Percentiles rank a stretch among this genome's conserved stretches.
Conservation (phyloP, 768 basidiomycete species). For the Daedaleopsis sinensis region DNA sequence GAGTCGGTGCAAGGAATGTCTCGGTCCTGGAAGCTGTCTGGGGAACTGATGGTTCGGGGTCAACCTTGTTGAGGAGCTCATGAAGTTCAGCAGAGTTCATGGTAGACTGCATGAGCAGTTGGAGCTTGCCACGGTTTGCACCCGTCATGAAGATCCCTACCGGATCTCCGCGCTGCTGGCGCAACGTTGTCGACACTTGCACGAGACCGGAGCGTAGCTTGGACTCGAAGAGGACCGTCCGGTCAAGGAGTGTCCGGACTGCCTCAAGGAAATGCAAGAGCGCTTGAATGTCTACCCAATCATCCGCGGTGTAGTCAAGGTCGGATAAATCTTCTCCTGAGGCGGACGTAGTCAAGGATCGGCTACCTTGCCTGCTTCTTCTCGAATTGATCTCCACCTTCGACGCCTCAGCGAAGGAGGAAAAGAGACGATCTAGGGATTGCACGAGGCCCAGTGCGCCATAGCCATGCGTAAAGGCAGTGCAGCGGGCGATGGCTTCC, state of each 20-base stretch:
- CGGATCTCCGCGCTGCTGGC: constrained; percentile 56
- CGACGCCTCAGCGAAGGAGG: constrained; percentile 69
- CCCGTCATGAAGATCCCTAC: constrained; percentile 48
- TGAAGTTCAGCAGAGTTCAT: constrained; percentile 83
- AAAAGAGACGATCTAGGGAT: constrained; percentile 72
- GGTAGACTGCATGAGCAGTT: constrained; percentile 79
- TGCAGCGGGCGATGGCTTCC: constrained; percentile 75
- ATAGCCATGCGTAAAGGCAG: constrained; percentile 88
- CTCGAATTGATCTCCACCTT: constrained; percentile 50
- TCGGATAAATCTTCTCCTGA: constrained; percentile 69
- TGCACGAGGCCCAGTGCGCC: constrained; percentile 74
- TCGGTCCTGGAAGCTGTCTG: constrained; percentile 19
- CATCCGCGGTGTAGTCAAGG: constrained; percentile 82
- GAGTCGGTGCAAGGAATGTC: constrained; percentile 20
- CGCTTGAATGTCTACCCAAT: constrained; percentile 87
- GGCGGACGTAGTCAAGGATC: constrained; percentile 37
- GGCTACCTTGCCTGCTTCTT: constrained; percentile 14
- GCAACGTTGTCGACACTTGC: constrained; percentile 63
- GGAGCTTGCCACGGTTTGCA: constrained; percentile 66
- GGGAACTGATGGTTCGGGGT: constrained; percentile 38
- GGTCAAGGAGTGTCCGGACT: constrained; percentile 71
- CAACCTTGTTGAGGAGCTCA: constrained; percentile 55
- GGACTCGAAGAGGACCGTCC: constrained; percentile 67
- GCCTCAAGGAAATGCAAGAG: constrained; percentile 84
- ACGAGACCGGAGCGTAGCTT: constrained; percentile 62